A percentile compares a stretch with the other conserved stretches of the same genome.
These are phyloP conservation scores for Talaromyces sp. DNA, from an alignment of 2,329 filamentous ascomycete genomes.

Conservation along the genomic window DNA sequence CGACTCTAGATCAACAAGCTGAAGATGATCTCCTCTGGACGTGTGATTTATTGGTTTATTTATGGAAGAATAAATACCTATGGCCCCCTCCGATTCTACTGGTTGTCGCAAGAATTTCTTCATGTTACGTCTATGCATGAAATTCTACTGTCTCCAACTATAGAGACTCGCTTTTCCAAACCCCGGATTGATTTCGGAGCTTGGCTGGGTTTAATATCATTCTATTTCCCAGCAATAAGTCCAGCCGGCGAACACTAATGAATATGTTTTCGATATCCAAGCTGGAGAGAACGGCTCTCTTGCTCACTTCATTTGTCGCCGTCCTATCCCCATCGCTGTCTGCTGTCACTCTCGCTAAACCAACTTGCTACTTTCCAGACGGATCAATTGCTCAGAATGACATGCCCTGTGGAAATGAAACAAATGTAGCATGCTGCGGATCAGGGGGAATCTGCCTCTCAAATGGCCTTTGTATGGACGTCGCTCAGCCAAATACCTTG, in stretches of 20 bases:
- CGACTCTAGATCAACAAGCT: background rate
- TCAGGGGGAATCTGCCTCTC: conserved; percentile 23
- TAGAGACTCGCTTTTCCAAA: background rate
- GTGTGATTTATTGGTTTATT: background rate
- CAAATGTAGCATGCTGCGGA: conserved; percentile 25
- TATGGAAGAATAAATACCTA: background rate
- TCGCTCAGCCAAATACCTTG: conserved; percentile 20
- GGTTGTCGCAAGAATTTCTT: background rate
- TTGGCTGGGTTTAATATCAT: background rate
- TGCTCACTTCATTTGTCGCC: background rate
- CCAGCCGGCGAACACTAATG: background rate
- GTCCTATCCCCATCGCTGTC: background rate
- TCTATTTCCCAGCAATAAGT: background rate
- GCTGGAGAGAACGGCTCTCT: background rate
- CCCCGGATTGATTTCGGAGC: background rate
- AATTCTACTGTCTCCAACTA: background rate
- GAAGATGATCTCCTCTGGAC: background rate
- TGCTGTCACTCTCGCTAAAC: background rate
- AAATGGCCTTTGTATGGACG: conserved; percentile 27
- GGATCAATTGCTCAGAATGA: conserved; percentile 16
- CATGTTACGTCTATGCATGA: background rate
- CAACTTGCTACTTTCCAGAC: conserved; percentile 28
- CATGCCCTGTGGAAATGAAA: conserved; percentile 24
- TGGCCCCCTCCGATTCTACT: background rate
- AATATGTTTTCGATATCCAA: background rate